phyloP scores from a whole-genome alignment of 306 rosid species.

The Morella rubra region DNA sequence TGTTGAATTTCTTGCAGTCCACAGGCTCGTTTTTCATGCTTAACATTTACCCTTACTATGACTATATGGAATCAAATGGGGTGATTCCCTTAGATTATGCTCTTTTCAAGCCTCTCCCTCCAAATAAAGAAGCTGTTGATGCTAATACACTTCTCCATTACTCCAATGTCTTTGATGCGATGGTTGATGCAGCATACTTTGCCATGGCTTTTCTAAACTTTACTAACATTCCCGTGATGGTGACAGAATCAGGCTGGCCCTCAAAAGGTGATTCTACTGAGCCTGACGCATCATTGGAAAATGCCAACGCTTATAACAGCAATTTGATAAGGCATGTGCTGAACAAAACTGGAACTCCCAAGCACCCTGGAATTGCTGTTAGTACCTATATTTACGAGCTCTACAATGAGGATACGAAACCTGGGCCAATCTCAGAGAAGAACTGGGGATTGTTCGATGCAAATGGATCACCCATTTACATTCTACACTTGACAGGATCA shows the following conservation, averaged over 20 bases:
- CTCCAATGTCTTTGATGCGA: constrained; percentile 81
- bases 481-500: constrained; percentile 63
- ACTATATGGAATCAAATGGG: constrained; percentile 77
- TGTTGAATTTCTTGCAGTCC: constrained; percentile 78
- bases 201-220: constrained; percentile 77
- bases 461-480: constrained; percentile 60
- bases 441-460: constrained; percentile 82
- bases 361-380: constrained; percentile 67
- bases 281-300: constrained; percentile 78
- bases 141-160: constrained; percentile 78
- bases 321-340: constrained; percentile 71
- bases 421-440: constrained; percentile 65
- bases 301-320: constrained; percentile 84
- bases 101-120: constrained; percentile 66
- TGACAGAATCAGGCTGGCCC: constrained; percentile 91
- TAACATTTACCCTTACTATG: constrained; percentile 80
- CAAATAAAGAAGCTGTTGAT: constrained; percentile 83
- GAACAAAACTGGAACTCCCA: constrained; percentile 82
- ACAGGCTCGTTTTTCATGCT: constrained; percentile 68
- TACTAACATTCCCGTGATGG: constrained; percentile 66
- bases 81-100: constrained; percentile 80
- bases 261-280: constrained; percentile 60
- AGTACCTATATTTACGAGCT: constrained; percentile 79
- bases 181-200: constrained; percentile 75
- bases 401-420: constrained; percentile 68